phyloP scores from a whole-genome alignment of 306 rosid species.

The Cajanus cajan region DNA sequence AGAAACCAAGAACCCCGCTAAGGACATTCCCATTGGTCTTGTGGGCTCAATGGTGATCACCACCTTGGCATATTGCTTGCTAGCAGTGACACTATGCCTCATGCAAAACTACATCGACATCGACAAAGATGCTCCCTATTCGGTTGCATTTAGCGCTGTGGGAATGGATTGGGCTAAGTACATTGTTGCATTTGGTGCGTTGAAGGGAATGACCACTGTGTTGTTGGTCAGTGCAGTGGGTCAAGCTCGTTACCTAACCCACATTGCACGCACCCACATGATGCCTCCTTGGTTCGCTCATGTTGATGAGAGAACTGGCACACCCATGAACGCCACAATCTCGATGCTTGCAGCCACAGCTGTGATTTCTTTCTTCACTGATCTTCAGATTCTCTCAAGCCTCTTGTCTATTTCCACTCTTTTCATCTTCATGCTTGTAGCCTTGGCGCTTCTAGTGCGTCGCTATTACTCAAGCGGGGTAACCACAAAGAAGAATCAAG shows the following conservation, averaged over 20 bases:
- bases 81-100: conserved; percentile 71
- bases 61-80: conserved; percentile 44
- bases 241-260: conserved; percentile 83
- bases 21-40: conserved; percentile 84
- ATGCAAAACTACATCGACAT: conserved; percentile 43
- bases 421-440: conserved; percentile 76
- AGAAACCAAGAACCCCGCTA: conserved; percentile 75
- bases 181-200: conserved; percentile 66
- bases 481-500: conserved; percentile 34
- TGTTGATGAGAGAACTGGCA: conserved; percentile 60
- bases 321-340: conserved; percentile 73
- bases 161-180: conserved; percentile 91
- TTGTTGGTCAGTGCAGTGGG: conserved; percentile 67
- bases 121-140: conserved; percentile 53
- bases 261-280: conserved; percentile 91
- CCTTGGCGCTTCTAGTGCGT: conserved; percentile 64
- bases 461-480: conserved; percentile 59
- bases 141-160: conserved; percentile 62
- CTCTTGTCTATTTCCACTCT: conserved; percentile 79
- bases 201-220: conserved; percentile 88
- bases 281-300: conserved; percentile 80
- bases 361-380: conserved; percentile 63
- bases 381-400: conserved; percentile 47
- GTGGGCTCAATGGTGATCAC: conserved; percentile 73
- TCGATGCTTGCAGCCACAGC: conserved; percentile 63